A percentile compares a stretch with the other conserved stretches of the same genome.
phyloP scores from a whole-genome alignment of 2,329 filamentous ascomycete species.

The Epichloe coenophiala region DNA sequence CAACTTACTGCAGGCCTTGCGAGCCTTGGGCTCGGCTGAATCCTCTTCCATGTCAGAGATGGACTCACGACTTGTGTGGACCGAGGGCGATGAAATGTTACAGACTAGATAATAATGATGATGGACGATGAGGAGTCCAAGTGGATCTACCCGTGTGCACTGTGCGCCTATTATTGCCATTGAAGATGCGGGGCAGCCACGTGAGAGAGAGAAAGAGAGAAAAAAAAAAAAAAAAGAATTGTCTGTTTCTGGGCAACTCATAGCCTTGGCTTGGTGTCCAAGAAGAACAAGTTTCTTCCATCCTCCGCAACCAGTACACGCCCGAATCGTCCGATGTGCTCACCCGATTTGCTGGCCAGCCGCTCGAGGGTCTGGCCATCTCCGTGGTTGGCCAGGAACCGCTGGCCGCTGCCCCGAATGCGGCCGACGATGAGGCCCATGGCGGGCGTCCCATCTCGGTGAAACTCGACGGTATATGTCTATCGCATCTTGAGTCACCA shows the following conservation, averaged over 20 bases:
- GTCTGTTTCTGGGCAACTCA: neutral
- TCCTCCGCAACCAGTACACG: conserved; percentile 4
- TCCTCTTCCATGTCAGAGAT: neutral
- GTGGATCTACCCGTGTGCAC: too few species aligned
- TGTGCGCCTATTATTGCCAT: too few species aligned
- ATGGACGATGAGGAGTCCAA: too few species aligned
- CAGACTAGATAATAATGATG: too few species aligned
- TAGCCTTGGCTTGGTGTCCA: conserved; percentile 7
- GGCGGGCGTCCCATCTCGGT: conserved; percentile 9
- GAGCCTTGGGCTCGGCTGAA: conserved; percentile 2
- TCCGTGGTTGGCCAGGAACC: conserved; percentile 17
- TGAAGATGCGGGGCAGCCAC: too few species aligned
- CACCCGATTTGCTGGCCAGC: conserved; percentile 5
- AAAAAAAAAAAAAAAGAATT: neutral
- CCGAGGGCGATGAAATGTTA: too few species aligned
- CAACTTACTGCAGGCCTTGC: conserved; percentile 2
- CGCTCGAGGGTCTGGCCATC: conserved; percentile 8
- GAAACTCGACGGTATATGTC: conserved; percentile 20
- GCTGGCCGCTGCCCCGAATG: conserved; percentile 8
- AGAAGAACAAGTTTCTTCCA: conserved; percentile 9
- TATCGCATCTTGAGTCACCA: neutral
- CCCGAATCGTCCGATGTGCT: conserved; percentile 12
- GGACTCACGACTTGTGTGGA: too few species aligned
- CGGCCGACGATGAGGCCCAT: conserved; percentile 12
- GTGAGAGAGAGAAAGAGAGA: neutral